Evolutionary conservation across 345 rosid species (phyloP).

Genomic region (Corchorus capsularis): DNA sequence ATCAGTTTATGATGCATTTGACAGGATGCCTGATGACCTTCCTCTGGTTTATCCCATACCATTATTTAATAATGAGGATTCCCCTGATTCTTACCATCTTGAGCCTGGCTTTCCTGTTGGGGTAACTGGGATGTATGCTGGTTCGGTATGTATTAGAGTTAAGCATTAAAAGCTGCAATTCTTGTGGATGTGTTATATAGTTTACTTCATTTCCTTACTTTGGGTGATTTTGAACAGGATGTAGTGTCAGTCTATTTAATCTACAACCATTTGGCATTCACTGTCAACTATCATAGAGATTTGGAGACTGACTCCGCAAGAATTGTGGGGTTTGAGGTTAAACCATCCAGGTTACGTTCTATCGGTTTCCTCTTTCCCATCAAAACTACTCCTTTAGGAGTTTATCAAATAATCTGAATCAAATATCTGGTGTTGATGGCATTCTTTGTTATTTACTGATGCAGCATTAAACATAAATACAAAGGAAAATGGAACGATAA

Average conservation of each 20-base stretch:
- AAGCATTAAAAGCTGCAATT: not conserved
- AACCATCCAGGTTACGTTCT: not conserved
- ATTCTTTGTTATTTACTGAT: not conserved
- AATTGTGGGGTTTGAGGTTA: not conserved
- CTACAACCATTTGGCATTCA: not conserved
- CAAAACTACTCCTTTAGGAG: no score
- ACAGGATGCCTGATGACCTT: slow-evolving; percentile 13
- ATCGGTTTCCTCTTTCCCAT: not conserved
- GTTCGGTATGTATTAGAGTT: not conserved
- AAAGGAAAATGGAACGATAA: not conserved
- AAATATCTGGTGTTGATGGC: not conserved
- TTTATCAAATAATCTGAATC: not conserved
- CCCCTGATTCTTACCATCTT: no score
- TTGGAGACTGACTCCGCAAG: not conserved
- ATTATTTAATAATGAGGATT: not conserved
- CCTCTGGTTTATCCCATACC: not conserved
- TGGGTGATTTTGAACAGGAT: not conserved
- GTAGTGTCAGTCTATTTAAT: not conserved
- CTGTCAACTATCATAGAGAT: slow-evolving; percentile 4
- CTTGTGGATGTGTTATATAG: not conserved
- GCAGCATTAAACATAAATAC: slow-evolving; percentile 12
- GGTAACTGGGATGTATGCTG: not conserved
- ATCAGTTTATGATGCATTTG: no score
- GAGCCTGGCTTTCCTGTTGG: slow-evolving; percentile 7
- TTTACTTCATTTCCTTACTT: not conserved